A percentile compares a stretch with the other conserved stretches of the same genome.
Evolutionary conservation across 1,284 basidiomycete species (phyloP).

Genomic region (Omphalotus olearius): DNA sequence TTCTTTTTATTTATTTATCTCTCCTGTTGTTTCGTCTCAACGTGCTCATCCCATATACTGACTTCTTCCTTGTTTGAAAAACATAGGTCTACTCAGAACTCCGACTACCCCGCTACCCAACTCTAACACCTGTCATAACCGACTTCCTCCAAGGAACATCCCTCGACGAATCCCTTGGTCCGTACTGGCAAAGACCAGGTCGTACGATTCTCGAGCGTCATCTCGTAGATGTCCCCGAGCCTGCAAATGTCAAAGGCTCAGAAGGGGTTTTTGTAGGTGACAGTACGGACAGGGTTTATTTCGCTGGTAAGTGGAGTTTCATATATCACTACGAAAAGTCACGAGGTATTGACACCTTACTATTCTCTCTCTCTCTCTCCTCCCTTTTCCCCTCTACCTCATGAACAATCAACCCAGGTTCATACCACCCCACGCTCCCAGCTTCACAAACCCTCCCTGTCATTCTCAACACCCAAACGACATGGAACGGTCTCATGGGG

Average conservation of each 20-base stretch:
- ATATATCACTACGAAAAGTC: neutral
- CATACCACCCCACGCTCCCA: slow-evolving; percentile 37
- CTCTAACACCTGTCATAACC: slow-evolving; percentile 55
- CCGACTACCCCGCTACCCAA: slow-evolving; percentile 57
- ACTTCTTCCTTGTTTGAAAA: no score
- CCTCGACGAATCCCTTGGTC: slow-evolving; percentile 53
- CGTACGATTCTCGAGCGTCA: slow-evolving; percentile 72
- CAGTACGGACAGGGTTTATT: slow-evolving; percentile 47
- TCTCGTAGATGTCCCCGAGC: slow-evolving; percentile 65
- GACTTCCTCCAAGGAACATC: slow-evolving; percentile 57
- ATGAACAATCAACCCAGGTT: no score
- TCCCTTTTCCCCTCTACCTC: no score
- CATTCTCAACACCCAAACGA: slow-evolving; percentile 58
- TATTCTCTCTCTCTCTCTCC: neutral
- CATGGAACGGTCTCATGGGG: slow-evolving; percentile 58
- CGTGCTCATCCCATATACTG: no score
- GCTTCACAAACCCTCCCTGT: slow-evolving; percentile 40
- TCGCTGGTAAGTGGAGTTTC: slow-evolving; percentile 37
- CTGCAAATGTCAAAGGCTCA: slow-evolving; percentile 26
- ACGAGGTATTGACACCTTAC: neutral
- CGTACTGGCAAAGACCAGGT: slow-evolving; percentile 81
- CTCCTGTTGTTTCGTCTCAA: no score
- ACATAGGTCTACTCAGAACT: slow-evolving; percentile 77
- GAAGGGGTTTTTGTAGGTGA: slow-evolving; percentile 25
- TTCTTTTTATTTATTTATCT: neutral